phyloP scores from a whole-genome alignment of 2,329 filamentous ascomycete species.

The Aspergillaceae sp. region DNA sequence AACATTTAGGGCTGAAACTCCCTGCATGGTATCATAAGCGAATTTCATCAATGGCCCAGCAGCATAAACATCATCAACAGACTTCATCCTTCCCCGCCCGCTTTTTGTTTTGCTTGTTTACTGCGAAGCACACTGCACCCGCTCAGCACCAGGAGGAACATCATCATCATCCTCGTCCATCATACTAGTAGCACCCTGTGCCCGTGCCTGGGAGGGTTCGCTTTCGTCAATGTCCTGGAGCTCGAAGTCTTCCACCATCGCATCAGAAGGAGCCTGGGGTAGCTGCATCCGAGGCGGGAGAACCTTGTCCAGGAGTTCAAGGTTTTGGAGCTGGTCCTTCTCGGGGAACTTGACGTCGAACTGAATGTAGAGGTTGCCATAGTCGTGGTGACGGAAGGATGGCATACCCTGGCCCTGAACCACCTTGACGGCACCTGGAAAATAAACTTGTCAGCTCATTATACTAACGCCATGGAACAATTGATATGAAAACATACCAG shows the following conservation, averaged over 20 bases:
- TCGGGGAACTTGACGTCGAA: slow-evolving; percentile 97
- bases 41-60: slow-evolving; percentile 22
- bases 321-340: slow-evolving; percentile 58
- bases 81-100: not conserved
- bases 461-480: not conserved
- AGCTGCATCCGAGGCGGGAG: slow-evolving; percentile 65
- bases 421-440: slow-evolving; percentile 76
- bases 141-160: slow-evolving; percentile 40
- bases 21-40: slow-evolving; percentile 31
- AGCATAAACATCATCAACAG: slow-evolving; percentile 13
- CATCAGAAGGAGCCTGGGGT: slow-evolving; percentile 63
- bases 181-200: slow-evolving; percentile 54
- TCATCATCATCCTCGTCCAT: slow-evolving; percentile 66
- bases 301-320: slow-evolving; percentile 71
- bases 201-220: slow-evolving; percentile 55
- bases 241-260: slow-evolving; percentile 83
- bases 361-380: slow-evolving; percentile 92
- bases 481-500: slow-evolving; percentile 53
- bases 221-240: slow-evolving; percentile 75
- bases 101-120: slow-evolving; percentile 21
- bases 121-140: slow-evolving; percentile 46
- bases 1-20: slow-evolving; percentile 14
- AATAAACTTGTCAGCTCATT: slow-evolving; percentile 6
- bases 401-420: slow-evolving; percentile 97
- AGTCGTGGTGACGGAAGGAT: slow-evolving; percentile 87